These are phyloP conservation scores for Pseudomonodictys pantanalensis DNA, from an alignment of 495 filamentous ascomycete genomes.

Conservation along the genomic window DNA sequence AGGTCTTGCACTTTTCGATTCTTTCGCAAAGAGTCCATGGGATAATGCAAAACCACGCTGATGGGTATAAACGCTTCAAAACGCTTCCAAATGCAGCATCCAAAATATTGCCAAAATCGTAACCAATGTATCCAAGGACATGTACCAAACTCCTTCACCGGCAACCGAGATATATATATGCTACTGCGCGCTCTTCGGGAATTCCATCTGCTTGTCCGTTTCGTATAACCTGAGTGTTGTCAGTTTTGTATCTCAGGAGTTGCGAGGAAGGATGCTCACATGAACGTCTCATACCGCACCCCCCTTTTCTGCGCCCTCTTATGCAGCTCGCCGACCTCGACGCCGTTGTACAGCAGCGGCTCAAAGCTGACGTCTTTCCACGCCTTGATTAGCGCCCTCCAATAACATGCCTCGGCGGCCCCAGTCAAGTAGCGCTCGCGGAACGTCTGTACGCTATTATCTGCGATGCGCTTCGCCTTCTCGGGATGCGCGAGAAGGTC, in stretches of 20 bases:
- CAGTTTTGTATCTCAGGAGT: neutral
- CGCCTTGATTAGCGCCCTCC: slow-evolving; percentile 52
- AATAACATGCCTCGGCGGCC: slow-evolving; percentile 46
- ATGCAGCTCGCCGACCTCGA: slow-evolving; percentile 11
- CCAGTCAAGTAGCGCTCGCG: slow-evolving; percentile 59
- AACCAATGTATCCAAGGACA: neutral
- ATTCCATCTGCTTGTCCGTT: neutral
- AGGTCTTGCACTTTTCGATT: too few relatives aligned
- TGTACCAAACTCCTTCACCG: neutral
- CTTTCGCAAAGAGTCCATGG: too few relatives aligned
- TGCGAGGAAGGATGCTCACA: slow-evolving; percentile 10
- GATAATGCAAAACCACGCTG: neutral
- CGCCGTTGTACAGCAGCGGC: slow-evolving; percentile 19
- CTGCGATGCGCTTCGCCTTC: slow-evolving; percentile 54
- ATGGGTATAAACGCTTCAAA: neutral
- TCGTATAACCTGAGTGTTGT: neutral
- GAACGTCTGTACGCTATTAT: slow-evolving; percentile 54
- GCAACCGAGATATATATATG: neutral
- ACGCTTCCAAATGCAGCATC: neutral
- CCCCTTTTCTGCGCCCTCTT: slow-evolving; percentile 20
- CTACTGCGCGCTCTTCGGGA: neutral
- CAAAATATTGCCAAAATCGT: neutral
- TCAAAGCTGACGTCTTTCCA: slow-evolving; percentile 38
- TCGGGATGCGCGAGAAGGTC: slow-evolving; percentile 50
- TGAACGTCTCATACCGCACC: slow-evolving; percentile 26